Percentiles rank a stretch among this genome's conserved stretches.
phyloP scores from a whole-genome alignment of 768 basidiomycete genomes.

The Arthromyces matolae region DNA sequence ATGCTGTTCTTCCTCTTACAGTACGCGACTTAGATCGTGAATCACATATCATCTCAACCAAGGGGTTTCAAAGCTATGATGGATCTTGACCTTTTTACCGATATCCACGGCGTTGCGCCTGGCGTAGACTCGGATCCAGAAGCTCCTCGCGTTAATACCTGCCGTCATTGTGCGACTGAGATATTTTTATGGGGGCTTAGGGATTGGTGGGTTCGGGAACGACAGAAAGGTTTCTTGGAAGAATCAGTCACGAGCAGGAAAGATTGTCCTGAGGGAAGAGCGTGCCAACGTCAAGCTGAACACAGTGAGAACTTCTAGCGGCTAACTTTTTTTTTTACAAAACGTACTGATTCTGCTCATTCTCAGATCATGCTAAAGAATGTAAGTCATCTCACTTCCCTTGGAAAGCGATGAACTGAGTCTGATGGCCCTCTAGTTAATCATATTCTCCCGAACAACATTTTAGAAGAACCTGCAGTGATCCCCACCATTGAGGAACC shows the following conservation, averaged over 20 bases:
- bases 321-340: not conserved
- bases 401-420: not conserved
- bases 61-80: constrained; percentile 62
- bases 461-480: constrained; percentile 5
- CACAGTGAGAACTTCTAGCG: constrained; percentile 54
- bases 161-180: constrained; percentile 71
- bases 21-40: constrained; percentile 47
- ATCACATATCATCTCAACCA: constrained; percentile 57
- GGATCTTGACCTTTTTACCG: constrained; percentile 67
- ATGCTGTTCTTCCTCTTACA: not conserved
- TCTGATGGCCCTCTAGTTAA: constrained; percentile 30
- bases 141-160: constrained; percentile 58
- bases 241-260: constrained; percentile 51
- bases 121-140: constrained; percentile 54
- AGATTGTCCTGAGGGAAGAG: constrained; percentile 64
- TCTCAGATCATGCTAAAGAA: constrained; percentile 66
- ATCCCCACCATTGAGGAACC: constrained; percentile 1
- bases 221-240: constrained; percentile 64
- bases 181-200: constrained; percentile 71
- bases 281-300: constrained; percentile 61
- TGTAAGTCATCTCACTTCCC: constrained; percentile 43
- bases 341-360: constrained; percentile 6
- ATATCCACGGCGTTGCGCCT: constrained; percentile 56
- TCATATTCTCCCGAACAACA: constrained; percentile 32
- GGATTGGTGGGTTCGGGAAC: constrained; percentile 82